A percentile compares a stretch with the other conserved stretches of the same genome.
Conservation (phyloP, 1,284 basidiomycete species). For the Wolfiporia cocos region DNA sequence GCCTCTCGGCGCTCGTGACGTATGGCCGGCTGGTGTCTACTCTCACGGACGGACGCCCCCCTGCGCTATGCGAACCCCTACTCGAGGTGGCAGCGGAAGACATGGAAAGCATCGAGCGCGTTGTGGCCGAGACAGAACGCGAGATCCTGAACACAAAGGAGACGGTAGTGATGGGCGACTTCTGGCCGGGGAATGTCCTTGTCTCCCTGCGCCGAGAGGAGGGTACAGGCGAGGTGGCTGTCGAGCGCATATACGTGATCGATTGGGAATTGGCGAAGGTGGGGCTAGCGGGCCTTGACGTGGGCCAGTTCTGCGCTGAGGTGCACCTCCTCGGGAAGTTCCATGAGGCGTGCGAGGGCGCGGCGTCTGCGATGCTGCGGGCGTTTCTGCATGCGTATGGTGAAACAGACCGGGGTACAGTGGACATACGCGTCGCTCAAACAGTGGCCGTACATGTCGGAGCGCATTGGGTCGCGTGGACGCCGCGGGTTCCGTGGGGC, state of each 20-base stretch:
- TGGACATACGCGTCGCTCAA: constrained; percentile 17
- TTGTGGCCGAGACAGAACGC: constrained; percentile 29
- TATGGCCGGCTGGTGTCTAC: constrained; percentile 45
- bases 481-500: constrained; percentile 40
- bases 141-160: constrained; percentile 31
- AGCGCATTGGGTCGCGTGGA: constrained; percentile 40
- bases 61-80: constrained; percentile 33
- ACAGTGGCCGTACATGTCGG: constrained; percentile 39
- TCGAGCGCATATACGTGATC: constrained; percentile 39
- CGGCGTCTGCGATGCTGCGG: constrained; percentile 29
- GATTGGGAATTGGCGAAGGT: constrained; percentile 58
- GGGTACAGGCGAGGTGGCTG: constrained; percentile 16
- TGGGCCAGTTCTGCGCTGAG: constrained; percentile 58
- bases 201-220: constrained; percentile 24
- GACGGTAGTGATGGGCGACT: constrained; percentile 49
- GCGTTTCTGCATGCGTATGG: constrained; percentile 40
- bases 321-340: constrained; percentile 41
- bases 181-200: constrained; percentile 62
- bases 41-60: constrained; percentile 27
- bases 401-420: constrained; percentile 13
- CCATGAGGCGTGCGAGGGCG: constrained; percentile 29
- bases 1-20: constrained; percentile 34
- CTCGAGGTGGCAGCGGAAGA: constrained; percentile 31
- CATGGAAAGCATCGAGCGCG: constrained; percentile 29
- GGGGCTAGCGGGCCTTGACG: constrained; percentile 44